phyloP scores from a whole-genome alignment of 2,329 filamentous ascomycete genomes.

The Beauveria varroae region DNA sequence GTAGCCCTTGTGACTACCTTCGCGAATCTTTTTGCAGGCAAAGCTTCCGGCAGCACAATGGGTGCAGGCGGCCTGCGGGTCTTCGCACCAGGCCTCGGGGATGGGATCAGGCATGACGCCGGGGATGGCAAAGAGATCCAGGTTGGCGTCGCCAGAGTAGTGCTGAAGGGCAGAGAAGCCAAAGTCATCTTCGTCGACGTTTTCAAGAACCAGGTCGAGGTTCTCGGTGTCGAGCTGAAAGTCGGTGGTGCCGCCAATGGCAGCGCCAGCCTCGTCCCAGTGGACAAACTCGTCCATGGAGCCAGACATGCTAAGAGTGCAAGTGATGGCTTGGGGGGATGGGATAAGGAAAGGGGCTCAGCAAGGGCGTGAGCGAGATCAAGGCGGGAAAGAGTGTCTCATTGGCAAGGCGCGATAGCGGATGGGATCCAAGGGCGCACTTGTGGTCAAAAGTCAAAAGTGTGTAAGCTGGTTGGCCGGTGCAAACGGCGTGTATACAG shows the following conservation, averaged over 20 bases:
- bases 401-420: slow-evolving; percentile 9
- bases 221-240: slow-evolving; percentile 24
- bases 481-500: not conserved
- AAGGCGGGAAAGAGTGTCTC: slow-evolving; percentile 18
- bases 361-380: slow-evolving; percentile 11
- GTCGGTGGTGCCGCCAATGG: slow-evolving; percentile 21
- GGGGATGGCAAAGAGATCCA: slow-evolving; percentile 23
- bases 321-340: not conserved
- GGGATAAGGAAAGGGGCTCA: not conserved
- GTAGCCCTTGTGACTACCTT: slow-evolving; percentile 52
- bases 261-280: slow-evolving; percentile 46
- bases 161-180: slow-evolving; percentile 53
- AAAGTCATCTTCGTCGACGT: slow-evolving; percentile 51
- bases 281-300: slow-evolving; percentile 58
- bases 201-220: slow-evolving; percentile 47
- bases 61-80: slow-evolving; percentile 40
- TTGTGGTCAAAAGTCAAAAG: not conserved
- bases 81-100: slow-evolving; percentile 22
- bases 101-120: slow-evolving; percentile 16
- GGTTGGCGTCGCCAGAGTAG: slow-evolving; percentile 36
- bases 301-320: slow-evolving; percentile 18
- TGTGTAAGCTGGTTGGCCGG: slow-evolving; percentile 3
- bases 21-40: slow-evolving; percentile 52
- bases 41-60: slow-evolving; percentile 46
- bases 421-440: slow-evolving; percentile 8